Evolutionary conservation across 2,329 filamentous ascomycete species (phyloP).

Genomic region (Cytospora paraplurivora): DNA sequence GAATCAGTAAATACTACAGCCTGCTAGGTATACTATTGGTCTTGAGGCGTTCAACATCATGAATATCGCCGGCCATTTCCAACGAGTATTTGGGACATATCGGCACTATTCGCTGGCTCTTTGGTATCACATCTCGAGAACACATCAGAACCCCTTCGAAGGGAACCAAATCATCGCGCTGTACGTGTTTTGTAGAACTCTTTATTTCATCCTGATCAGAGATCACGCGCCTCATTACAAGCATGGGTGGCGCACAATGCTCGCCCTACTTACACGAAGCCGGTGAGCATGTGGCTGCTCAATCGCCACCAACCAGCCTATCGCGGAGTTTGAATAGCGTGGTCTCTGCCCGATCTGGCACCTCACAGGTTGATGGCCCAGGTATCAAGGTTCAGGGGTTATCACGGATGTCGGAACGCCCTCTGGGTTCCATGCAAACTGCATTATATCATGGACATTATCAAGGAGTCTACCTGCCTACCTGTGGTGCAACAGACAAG

Average conservation of each 20-base stretch:
- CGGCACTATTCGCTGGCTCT: background rate
- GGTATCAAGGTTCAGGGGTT: slow-evolving; percentile 15
- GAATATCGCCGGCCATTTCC: background rate
- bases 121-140: background rate
- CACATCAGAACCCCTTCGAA: background rate
- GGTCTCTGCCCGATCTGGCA: slow-evolving; percentile 17
- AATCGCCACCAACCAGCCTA: slow-evolving; percentile 12
- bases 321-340: slow-evolving; percentile 2
- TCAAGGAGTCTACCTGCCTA: background rate
- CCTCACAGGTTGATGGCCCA: slow-evolving; percentile 10
- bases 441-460: background rate
- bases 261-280: slow-evolving; percentile 8
- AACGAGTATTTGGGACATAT: background rate
- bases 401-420: slow-evolving; percentile 15
- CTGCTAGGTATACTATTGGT: background rate
- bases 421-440: background rate
- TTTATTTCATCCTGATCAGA: background rate
- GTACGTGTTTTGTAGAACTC: background rate
- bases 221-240: slow-evolving; percentile 11
- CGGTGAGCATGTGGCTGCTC: slow-evolving; percentile 23
- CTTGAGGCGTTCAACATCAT: background rate
- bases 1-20: background rate
- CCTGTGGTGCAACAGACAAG: background rate
- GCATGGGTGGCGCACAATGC: background rate
- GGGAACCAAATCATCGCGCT: background rate